Percentiles rank a stretch among this genome's conserved stretches.
These are phyloP conservation scores for Solanum sparsipilum DNA, from an alignment of 257 asterid genomes.

Conservation along the genomic window DNA sequence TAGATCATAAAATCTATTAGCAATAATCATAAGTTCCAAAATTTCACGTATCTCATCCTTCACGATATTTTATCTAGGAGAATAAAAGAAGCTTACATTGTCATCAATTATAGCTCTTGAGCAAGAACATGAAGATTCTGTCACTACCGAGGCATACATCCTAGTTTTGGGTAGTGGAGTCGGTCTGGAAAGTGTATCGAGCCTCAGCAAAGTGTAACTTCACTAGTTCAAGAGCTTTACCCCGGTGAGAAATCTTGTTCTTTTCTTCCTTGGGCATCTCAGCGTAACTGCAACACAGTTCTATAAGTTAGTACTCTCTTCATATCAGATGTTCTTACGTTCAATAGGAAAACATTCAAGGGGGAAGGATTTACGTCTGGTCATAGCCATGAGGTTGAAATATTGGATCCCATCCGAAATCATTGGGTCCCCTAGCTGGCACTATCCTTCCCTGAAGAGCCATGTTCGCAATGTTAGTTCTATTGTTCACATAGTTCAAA, in stretches of 20 bases:
- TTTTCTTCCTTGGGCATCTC: constrained; percentile 90
- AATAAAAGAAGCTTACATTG: not conserved
- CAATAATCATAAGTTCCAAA: not conserved
- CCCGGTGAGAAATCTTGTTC: constrained; percentile 86
- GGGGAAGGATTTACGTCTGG: constrained; percentile 44
- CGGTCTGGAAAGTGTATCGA: constrained; percentile 45
- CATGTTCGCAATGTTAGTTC: not conserved
- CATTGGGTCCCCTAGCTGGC: constrained; percentile 77
- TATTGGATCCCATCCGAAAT: constrained; percentile 98
- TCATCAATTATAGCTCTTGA: not conserved
- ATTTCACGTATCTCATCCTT: not conserved
- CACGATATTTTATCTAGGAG: not conserved
- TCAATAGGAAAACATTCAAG: not conserved
- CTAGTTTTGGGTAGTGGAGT: constrained; percentile 10
- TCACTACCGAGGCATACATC: not conserved
- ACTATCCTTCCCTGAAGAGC: constrained; percentile 81
- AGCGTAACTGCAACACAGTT: constrained; percentile 54
- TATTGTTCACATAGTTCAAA: not conserved
- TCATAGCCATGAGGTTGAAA: constrained; percentile 87
- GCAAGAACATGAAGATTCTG: not conserved
- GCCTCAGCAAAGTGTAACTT: constrained; percentile 74
- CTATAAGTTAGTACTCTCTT: not conserved
- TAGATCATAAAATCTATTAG: not conserved
- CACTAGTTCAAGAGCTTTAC: constrained; percentile 69
- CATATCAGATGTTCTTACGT: not conserved